Base-by-base conservation (phyloP, 768 basidiomycete genomes). In the Boletales sp. region DNA sequence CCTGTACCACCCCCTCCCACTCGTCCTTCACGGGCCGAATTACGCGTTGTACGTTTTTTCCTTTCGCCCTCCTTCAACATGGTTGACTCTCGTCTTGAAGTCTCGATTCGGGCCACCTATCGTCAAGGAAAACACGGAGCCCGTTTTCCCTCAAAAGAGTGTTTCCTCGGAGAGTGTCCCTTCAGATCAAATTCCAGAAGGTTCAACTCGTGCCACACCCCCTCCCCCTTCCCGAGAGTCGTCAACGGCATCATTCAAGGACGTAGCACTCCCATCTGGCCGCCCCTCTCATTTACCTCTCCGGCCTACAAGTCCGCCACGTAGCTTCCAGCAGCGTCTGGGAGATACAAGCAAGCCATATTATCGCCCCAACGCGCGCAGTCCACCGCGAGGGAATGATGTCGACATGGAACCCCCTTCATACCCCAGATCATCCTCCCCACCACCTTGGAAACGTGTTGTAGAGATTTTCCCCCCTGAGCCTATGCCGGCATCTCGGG, bases 31-130 rank as follows among this genome's bases (percentile, higher is more conserved):
- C 62, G 58, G 15, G 53, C 55, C 17, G 45, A 50, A 1, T 7
- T 61, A 27, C 56, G 63, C n/a, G 52, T 37, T 5, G 58, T 58
- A 32, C 57, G 60, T 15, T 9, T 55, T 44, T 7, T 4, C 24
- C 6, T 13, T 21, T 30, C 30, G 7, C 27, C 32, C 12, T 9
- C 2, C 6, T 37, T 24, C 51, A 11, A 46, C 17, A n/a, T 54
- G 14, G 18, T n/a, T 36, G 8, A 34, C 14, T 37, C 17, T 31
- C 5, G 2, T 34, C 27, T 9, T 18, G 8, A 30, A 68, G 68
- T 68, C 68, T 34, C 67, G 66, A 9, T 68, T 68, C 29, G 66
- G 66, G 6, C 66, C 66, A n/a, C 66, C 66, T 3, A 48, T 68
- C 15, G 35, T 43, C 30, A 65, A 59, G 35, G 65, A 59, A 38